phyloP scores from a whole-genome alignment of 768 basidiomycete species.

The Sutorius australiensis region DNA sequence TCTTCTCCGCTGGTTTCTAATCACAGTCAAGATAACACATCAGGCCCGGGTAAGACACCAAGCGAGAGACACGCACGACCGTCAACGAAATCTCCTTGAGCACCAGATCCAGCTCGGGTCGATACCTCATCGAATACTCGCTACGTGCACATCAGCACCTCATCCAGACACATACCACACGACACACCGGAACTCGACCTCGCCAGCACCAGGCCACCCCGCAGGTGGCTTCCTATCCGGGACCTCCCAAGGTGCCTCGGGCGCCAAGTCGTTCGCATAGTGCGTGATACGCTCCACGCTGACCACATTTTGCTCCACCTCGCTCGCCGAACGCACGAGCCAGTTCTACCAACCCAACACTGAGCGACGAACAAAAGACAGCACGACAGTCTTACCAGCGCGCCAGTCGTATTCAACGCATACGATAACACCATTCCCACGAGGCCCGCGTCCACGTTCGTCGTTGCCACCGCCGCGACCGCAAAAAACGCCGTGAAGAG shows the following conservation, averaged over 20 bases:
- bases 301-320: constrained; percentile 89
- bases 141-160: constrained; percentile 31
- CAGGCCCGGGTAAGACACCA: neutral
- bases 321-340: constrained; percentile 78
- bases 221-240: constrained; percentile 50
- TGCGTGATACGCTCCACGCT: constrained; percentile 85
- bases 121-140: constrained; percentile 73
- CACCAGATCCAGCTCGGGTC: constrained; percentile 74
- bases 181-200: constrained; percentile 69
- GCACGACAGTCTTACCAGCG: constrained; percentile 50
- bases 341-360: constrained; percentile 51
- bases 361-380: neutral
- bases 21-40: constrained; percentile 1
- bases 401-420: constrained; percentile 78
- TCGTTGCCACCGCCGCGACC: constrained; percentile 65
- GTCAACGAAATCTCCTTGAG: constrained; percentile 70
- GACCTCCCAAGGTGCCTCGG: constrained; percentile 74
- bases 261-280: constrained; percentile 61
- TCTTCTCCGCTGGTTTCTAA: constrained; percentile 73
- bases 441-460: constrained; percentile 79
- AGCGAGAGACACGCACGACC: constrained; percentile 44
- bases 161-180: neutral
- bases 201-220: constrained; percentile 72
- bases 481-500: constrained; percentile 66
- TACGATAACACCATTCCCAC: constrained; percentile 86